Base-by-base conservation (phyloP, 2,329 filamentous ascomycete species). In the Aspergillus spinulosporus region DNA sequence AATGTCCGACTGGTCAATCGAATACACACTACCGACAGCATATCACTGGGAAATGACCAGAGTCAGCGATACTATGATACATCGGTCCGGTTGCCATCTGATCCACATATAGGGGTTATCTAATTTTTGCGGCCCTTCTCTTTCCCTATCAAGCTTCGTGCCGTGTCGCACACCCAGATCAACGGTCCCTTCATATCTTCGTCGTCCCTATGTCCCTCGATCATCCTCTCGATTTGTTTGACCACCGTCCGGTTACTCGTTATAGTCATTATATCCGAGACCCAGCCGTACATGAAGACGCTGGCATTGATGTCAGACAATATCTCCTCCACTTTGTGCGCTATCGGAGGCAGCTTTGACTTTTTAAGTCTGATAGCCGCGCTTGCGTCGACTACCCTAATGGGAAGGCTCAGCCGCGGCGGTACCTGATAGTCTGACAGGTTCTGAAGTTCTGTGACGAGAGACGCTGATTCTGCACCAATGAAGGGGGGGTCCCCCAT, bases 261-360 rank as follows among this genome's bases (percentile, higher is more conserved):
- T 50, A 92, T 73, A 0, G 88, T 92, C 1, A 86, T 88, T 28
- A 82, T 67, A 0, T 80, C 76, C 6, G 76, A 73, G 7, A 79
- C 78, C 89, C 89, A 92, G 12, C 88, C 88, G 65, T 86, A 85
- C 51, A 88, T 76, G 66, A 92, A 90, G 6, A 90, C 88, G 15
- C 86, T 86, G 52, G 80, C 74, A 64, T 90, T 91, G 55, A 89
- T 84, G 9, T 78, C 72, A 0, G 82, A 85, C 50, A 89, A 74
- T 4, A 77, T 74, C 6, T 75, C 63, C 4, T 67, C 76, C 51
- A 80, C 79, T 62, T 66, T 74, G 40, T 64, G 67, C 48, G 67
- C 72, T 9, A 82, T 75, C 11, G 67, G 59, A 21, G 81, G 82
- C 5, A 85, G 71, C 9, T 70, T 75, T 9, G 74, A 68, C 6